Evolutionary conservation across 2,329 filamentous ascomycete genomes (phyloP).

Genomic region (Parascedosporium putredinis): DNA sequence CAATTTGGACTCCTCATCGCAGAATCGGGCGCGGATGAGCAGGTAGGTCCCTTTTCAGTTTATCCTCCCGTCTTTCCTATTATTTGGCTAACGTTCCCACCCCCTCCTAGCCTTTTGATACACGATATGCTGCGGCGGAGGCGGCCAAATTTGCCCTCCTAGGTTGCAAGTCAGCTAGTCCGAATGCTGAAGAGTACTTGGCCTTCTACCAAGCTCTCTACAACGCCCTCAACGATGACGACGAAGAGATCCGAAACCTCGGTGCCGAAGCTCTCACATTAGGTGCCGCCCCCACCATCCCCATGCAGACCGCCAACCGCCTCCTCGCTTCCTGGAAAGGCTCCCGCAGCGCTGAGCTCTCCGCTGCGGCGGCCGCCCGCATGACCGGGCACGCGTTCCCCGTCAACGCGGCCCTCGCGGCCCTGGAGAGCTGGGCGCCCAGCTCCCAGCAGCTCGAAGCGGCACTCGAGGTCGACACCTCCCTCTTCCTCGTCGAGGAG

Average conservation of each 20-base stretch:
- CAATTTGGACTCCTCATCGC: constrained; percentile 41
- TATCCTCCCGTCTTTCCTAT: background rate
- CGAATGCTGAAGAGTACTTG: constrained; percentile 29
- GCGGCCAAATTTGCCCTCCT: constrained; percentile 44
- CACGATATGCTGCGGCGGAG: constrained; percentile 46
- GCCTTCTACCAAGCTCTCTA: constrained; percentile 57
- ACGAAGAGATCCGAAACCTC: constrained; percentile 70
- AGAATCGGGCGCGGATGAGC: constrained; percentile 35
- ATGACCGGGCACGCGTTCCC: constrained; percentile 22
- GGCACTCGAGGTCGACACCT: constrained; percentile 46
- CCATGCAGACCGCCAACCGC: constrained; percentile 32
- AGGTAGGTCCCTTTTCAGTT: constrained; percentile 21
- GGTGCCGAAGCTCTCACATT: constrained; percentile 44
- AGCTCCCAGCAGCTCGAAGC: constrained; percentile 25
- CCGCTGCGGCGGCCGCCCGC: constrained; percentile 28
- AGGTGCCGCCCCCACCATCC: constrained; percentile 32
- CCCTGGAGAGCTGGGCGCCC: background rate
- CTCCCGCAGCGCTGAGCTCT: constrained; percentile 28
- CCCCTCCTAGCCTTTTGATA: constrained; percentile 48
- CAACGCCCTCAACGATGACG: constrained; percentile 75
- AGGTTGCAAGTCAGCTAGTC: constrained; percentile 8
- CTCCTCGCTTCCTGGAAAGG: constrained; percentile 30
- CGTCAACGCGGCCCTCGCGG: background rate
- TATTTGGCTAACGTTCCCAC: constrained; percentile 1
- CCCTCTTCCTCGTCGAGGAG: constrained; percentile 79